Percentiles rank a stretch among this genome's conserved stretches.
Evolutionary conservation across 2,329 filamentous ascomycete species (phyloP).

Genomic region (Bipolaris gigantea): DNA sequence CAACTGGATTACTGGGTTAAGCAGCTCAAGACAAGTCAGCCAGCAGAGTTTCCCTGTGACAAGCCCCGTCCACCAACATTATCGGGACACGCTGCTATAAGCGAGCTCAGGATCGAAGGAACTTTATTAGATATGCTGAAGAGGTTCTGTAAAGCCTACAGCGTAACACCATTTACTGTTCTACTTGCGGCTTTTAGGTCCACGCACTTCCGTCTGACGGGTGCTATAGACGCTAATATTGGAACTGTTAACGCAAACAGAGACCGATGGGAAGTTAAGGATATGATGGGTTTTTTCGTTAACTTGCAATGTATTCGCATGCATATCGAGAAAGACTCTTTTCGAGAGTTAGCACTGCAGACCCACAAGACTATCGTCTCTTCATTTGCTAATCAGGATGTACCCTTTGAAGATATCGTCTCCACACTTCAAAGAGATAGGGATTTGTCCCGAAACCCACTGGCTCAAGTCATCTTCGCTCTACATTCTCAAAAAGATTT

Average conservation of each 20-base stretch:
- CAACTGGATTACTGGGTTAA: neutral
- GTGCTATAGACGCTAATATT: conserved; percentile 7
- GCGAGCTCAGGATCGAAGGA: neutral
- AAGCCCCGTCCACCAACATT: neutral
- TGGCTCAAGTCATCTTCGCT: neutral
- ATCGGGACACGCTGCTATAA: neutral
- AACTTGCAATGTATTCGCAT: conserved; percentile 14
- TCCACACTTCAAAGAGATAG: neutral
- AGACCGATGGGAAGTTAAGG: conserved; percentile 5
- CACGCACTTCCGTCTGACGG: conserved; percentile 9
- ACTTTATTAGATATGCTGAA: neutral
- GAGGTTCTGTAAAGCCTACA: neutral
- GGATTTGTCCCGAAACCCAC: neutral
- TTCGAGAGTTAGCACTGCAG: conserved; percentile 6
- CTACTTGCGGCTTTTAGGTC: conserved; percentile 10
- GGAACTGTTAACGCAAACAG: conserved; percentile 9
- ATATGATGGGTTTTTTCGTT: conserved; percentile 17
- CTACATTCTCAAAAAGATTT: neutral
- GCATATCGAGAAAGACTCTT: conserved; percentile 3
- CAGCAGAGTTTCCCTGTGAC: conserved; percentile 3
- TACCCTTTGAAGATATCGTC: conserved; percentile 3
- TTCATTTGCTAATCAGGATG: neutral
- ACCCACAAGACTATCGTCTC: neutral
- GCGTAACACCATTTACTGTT: conserved; percentile 4
- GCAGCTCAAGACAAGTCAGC: neutral